Percentiles rank a stretch among this genome's conserved stretches.
These are phyloP conservation scores for Coleophoma crateriformis DNA, from an alignment of 2,329 filamentous ascomycete genomes.

Conservation along the genomic window DNA sequence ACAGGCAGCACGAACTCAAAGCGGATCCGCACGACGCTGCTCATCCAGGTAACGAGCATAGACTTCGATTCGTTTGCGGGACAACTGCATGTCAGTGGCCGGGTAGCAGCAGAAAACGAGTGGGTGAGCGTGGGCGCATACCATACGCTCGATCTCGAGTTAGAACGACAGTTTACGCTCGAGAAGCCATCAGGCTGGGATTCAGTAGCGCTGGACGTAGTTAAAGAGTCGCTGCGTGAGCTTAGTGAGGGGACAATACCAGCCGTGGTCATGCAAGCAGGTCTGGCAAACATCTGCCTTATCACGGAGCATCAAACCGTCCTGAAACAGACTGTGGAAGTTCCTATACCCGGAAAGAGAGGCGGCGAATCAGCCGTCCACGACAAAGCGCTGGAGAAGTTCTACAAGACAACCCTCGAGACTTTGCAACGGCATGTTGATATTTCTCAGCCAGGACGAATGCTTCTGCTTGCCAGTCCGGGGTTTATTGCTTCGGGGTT, in stretches of 20 bases:
- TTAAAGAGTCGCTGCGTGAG: slow-evolving; percentile 73
- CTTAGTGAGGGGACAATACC: slow-evolving; percentile 78
- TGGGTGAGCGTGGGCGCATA: slow-evolving; percentile 61
- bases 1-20: slow-evolving; percentile 58
- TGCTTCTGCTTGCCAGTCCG: slow-evolving; percentile 76
- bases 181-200: slow-evolving; percentile 89
- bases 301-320: slow-evolving; percentile 78
- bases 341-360: slow-evolving; percentile 62
- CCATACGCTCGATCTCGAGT: slow-evolving; percentile 77
- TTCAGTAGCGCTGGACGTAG: slow-evolving; percentile 72
- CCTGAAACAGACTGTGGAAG: slow-evolving; percentile 64
- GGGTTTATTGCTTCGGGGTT: slow-evolving; percentile 84
- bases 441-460: slow-evolving; percentile 60
- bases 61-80: slow-evolving; percentile 66
- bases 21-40: slow-evolving; percentile 58
- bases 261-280: slow-evolving; percentile 91
- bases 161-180: slow-evolving; percentile 81
- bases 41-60: slow-evolving; percentile 58
- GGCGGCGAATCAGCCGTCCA: slow-evolving; percentile 55
- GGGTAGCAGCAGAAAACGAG: slow-evolving; percentile 60
- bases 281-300: slow-evolving; percentile 74
- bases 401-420: slow-evolving; percentile 72
- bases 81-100: slow-evolving; percentile 63
- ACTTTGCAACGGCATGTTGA: slow-evolving; percentile 76
- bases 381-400: slow-evolving; percentile 66